Evolutionary conservation across 169 alveolate species (phyloP).

Genomic region (Cardiosporidium cionae): DNA sequence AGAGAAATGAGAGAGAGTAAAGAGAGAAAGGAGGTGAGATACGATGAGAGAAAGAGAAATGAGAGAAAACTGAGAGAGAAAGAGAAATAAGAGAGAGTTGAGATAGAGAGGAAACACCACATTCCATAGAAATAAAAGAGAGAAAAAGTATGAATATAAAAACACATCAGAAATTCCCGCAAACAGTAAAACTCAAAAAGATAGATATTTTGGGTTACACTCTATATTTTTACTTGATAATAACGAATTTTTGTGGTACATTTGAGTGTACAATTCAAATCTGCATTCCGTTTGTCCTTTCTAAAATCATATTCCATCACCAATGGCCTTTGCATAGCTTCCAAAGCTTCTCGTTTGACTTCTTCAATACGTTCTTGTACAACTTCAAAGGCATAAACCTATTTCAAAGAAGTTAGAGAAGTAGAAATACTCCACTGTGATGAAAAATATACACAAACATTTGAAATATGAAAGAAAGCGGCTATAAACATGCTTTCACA

Average conservation of each 20-base stretch:
- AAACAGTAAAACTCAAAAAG: background rate
- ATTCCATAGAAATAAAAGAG: background rate
- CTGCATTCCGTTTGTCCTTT: slow-evolving; percentile 74
- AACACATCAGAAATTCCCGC: background rate
- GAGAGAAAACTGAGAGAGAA: background rate
- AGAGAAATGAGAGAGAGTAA: background rate
- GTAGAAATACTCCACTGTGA: no score
- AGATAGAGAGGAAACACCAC: background rate
- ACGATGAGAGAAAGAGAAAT: background rate
- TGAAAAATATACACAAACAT: no score
- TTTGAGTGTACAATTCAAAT: slow-evolving; percentile 75
- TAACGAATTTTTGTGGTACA: slow-evolving; percentile 85
- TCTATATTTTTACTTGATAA: slow-evolving; percentile 39
- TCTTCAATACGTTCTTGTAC: slow-evolving; percentile 67
- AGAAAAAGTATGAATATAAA: background rate
- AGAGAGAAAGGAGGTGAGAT: background rate
- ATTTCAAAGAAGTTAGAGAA: background rate
- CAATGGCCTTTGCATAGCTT: slow-evolving; percentile 82
- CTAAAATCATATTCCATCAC: slow-evolving; percentile 94
- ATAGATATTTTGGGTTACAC: background rate
- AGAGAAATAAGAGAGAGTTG: background rate
- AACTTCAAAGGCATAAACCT: slow-evolving; percentile 77
- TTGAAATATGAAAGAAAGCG: no score
- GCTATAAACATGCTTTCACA: no score
- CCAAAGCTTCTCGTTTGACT: slow-evolving; percentile 78